Evolutionary conservation across 2,329 filamentous ascomycete genomes (phyloP), one percentile per base, ranked within the genome.

Genomic region (Aspergillus hortae): DNA sequence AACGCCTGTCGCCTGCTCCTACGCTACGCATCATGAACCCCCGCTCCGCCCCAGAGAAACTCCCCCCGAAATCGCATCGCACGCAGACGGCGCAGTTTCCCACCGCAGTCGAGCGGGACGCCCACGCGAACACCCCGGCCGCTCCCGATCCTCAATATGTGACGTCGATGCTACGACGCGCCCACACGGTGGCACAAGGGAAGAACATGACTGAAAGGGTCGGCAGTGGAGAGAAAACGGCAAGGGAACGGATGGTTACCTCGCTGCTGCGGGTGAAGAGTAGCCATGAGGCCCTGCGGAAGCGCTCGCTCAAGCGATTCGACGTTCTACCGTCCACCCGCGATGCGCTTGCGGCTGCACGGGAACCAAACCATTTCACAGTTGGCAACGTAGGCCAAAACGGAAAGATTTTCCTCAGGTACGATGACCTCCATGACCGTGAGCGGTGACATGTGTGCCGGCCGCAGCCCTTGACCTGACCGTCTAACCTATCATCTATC

Each of bases 341-440:
- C 48, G 86, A 89, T 63, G 80, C 80, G 53, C 73, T 78, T 52
- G 82, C 84, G 44, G 83, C 77, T 49, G 80, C 82, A 32, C 80
- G 85, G 54, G 83, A 86, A 66, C 86, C 84, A 45, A 81, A 86
- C 49, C 85, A 89, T 63, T 92, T 92, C 67, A 85, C 87, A 2
- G 89, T 92, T 49, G 84, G 86, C 46, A 92, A 91, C 69, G 88
- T 92, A 54, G 88, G 88, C 21, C 89, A 90, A 67, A 90, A 91
- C 71, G 89, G 89, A 36, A 85, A 86, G 67, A 89, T 92, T 70
- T 92, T 90, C 70, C 69, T 92, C 60, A 88, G 87, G 87, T 92
- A 83, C 66, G 81, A 64, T 54, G 51, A 49, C 57, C 49, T 50
- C 55, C 50, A 47, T 52, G 49, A 50, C 41, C 33, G 25, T 43